Evolutionary conservation across 169 alveolate genomes (phyloP), one percentile per base, ranked within the genome.

Genomic region (Cyclospora cayetanensis): DNA sequence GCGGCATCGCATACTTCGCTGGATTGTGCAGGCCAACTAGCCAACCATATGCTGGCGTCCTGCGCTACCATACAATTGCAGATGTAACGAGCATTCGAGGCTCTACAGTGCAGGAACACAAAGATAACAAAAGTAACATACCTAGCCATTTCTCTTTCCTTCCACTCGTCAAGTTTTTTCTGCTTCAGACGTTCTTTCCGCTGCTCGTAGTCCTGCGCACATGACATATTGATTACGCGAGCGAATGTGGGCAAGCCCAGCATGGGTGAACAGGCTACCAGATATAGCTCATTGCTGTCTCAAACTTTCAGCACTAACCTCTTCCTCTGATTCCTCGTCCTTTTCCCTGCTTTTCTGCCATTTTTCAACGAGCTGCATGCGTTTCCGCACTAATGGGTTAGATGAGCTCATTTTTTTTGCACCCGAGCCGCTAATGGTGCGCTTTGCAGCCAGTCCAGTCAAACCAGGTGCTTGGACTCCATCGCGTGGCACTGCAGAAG

Each of bases 81-180:
- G n/a, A n/a, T n/a, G n/a, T n/a, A n/a, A n/a, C n/a, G n/a, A n/a
- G n/a, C n/a, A n/a, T n/a, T n/a, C n/a, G n/a, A 50, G 63, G 20
- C 63, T 50, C 63, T 29, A 29, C 12, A 63, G 25, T 25, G 29
- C 37, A 9, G 37, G 76, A 79, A 79, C 83, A 11, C 1, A 50
- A 20, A 50, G 63, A 50, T 15, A 50, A 20, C 20, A 20, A 41
- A 22, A 25, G 42, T 27, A n/a, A 55, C 76, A 22, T 25, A 90
- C 93, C 93, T 90, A n/a, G 93, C 90, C 72, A 90, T 90, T 60
- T 90, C 90, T n/a, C 84, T 43, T 46, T 90, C 93, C 83, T 90
- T 90, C 93, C 93, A 90, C 74, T 90, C 93, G 55, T 90, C 93
- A 39, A 90, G 50, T 27, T 90, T 90, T 72, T 60, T 74, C 11